phyloP scores from a whole-genome alignment of 805 yeast species.

The Metschnikowia drakensbergensis region DNA sequence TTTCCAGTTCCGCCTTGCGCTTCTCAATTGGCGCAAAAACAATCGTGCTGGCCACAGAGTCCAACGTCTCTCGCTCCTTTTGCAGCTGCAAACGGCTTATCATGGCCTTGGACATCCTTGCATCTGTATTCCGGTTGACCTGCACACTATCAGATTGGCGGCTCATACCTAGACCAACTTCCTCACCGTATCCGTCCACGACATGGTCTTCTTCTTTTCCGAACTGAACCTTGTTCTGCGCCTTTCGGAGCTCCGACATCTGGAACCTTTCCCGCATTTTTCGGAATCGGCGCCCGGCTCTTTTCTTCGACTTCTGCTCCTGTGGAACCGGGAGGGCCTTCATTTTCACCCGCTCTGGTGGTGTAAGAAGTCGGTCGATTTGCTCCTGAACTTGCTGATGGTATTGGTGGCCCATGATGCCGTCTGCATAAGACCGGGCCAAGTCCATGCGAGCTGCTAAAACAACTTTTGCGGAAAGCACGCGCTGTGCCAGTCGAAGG shows the following conservation, averaged over 20 bases:
- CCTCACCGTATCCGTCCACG: constrained; percentile 70
- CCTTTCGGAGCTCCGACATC: constrained; percentile 73
- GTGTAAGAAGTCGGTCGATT: constrained; percentile 67
- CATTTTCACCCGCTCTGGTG: constrained; percentile 62
- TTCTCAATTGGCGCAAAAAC: constrained; percentile 9
- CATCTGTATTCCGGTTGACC: constrained; percentile 46
- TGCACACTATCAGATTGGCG: constrained; percentile 29
- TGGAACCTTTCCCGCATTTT: constrained; percentile 78
- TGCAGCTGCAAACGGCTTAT: constrained; percentile 39
- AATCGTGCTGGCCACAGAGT: constrained; percentile 9
- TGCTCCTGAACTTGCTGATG: constrained; percentile 55
- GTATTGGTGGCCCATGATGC: constrained; percentile 57
- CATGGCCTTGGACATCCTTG: constrained; percentile 62
- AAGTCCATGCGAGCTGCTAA: constrained; percentile 82
- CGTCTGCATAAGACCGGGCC: constrained; percentile 40
- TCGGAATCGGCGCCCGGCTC: constrained; percentile 82
- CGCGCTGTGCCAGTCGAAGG: constrained; percentile 68
- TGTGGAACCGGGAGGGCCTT: constrained; percentile 72
- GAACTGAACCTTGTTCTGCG: constrained; percentile 82
- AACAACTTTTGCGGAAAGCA: constrained; percentile 72
- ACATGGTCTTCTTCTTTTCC: constrained; percentile 67
- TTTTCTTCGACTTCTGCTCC: constrained; percentile 70
- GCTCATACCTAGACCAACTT: constrained; percentile 78
- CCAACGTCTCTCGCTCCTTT: constrained; percentile 12
- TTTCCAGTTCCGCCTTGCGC: neutral